These are phyloP conservation scores for Crithidia acanthocephali DNA, from an alignment of 208 protist species.

Conservation along the genomic window DNA sequence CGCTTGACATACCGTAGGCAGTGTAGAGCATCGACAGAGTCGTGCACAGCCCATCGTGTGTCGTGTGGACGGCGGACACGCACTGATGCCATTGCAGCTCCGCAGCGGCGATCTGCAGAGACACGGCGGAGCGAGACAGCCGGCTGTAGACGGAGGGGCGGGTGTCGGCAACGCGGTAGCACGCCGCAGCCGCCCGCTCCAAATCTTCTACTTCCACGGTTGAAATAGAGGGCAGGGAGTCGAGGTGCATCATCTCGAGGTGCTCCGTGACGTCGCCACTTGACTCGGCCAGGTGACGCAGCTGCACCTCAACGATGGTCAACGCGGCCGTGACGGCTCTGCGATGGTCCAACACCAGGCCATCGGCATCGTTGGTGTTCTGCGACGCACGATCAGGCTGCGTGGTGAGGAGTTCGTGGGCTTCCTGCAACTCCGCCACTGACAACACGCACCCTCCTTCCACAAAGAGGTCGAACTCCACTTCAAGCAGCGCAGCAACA, in stretches of 20 bases:
- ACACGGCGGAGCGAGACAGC: constrained; percentile 9
- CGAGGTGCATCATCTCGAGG: constrained; percentile 4
- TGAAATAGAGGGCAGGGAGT: neutral
- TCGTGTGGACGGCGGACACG: neutral
- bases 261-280: neutral
- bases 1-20: constrained; percentile 7
- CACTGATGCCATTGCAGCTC: neutral
- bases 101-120: constrained; percentile 5
- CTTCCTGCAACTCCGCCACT: constrained; percentile 9
- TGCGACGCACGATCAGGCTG: too few species aligned
- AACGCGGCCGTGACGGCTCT: constrained; percentile 1
- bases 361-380: neutral
- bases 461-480: constrained; percentile 42
- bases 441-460: constrained; percentile 15
- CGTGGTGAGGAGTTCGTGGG: neutral
- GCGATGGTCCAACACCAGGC: neutral
- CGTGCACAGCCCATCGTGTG: neutral
- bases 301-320: constrained; percentile 14
- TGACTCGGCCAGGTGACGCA: constrained; percentile 15
- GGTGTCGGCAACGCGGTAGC: constrained; percentile 3
- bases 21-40: constrained; percentile 8
- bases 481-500: constrained; percentile 17
- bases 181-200: constrained; percentile 21
- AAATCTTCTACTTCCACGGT: constrained; percentile 12
- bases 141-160: neutral